Conservation (phyloP, 805 yeast species). For the Candida alai region DNA sequence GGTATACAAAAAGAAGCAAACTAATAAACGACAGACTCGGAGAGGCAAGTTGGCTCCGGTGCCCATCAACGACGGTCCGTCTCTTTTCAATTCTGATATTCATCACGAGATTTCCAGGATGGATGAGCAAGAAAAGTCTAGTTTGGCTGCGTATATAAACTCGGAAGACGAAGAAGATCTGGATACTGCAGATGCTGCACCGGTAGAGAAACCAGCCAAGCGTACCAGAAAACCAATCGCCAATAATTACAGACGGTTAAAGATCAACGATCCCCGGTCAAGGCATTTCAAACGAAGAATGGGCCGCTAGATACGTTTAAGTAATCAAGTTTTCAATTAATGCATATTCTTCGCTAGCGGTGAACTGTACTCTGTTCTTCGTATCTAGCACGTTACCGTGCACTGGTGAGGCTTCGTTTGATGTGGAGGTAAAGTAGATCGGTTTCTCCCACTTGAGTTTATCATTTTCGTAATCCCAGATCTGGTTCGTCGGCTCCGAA, state of each 20-base stretch:
- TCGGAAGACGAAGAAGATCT: conserved; percentile 13
- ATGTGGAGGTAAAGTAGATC: conserved; percentile 25
- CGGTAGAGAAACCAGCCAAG: too few relatives aligned
- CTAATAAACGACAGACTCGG: conserved; percentile 51
- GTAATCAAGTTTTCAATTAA: conserved; percentile 17
- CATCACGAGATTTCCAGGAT: conserved; percentile 37
- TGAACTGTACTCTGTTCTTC: conserved; percentile 26
- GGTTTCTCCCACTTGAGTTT: conserved; percentile 54
- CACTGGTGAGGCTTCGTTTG: neutral
- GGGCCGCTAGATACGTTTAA: conserved; percentile 19
- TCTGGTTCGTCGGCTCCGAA: conserved; percentile 26
- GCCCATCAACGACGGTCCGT: conserved; percentile 31
- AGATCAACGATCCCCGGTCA: conserved; percentile 46
- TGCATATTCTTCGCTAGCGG: conserved; percentile 13
- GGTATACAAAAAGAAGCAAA: conserved; percentile 29
- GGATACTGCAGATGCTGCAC: conserved; percentile 3
- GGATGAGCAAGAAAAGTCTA: conserved; percentile 23
- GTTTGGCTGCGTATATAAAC: conserved; percentile 20
- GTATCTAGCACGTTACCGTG: neutral
- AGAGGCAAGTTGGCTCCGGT: conserved; percentile 42
- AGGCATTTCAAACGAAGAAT: conserved; percentile 39
- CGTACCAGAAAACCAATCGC: conserved; percentile 33
- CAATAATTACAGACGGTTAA: conserved; percentile 50
- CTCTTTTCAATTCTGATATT: conserved; percentile 34
- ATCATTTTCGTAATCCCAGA: conserved; percentile 63